These are phyloP conservation scores for Epichloe brachyelytri DNA, from an alignment of 2,329 filamentous ascomycete species.

Conservation along the genomic window DNA sequence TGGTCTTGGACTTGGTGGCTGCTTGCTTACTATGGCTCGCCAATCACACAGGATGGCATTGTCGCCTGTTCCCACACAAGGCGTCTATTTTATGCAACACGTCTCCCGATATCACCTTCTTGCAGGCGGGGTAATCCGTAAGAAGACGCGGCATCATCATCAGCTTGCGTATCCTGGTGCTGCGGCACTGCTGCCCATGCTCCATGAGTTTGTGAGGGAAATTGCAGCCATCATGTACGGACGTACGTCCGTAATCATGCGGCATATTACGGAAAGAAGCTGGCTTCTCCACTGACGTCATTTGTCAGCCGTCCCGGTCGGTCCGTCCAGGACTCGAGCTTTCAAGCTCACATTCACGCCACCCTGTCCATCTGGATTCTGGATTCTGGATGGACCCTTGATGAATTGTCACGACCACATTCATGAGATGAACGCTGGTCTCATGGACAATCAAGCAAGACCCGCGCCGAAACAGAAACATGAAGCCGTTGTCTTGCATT, in stretches of 20 bases:
- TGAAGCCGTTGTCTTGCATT: slow-evolving; percentile 64
- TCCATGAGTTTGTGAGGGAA: background rate
- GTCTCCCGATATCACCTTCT: slow-evolving; percentile 4
- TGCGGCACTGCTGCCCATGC: background rate
- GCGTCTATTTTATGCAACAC: slow-evolving; percentile 18
- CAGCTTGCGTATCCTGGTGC: too few relatives aligned
- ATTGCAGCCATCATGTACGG: too few relatives aligned
- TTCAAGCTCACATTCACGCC: background rate
- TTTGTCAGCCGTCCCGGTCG: background rate
- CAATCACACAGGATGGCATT: slow-evolving; percentile 16
- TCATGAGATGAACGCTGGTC: background rate
- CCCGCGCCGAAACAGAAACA: slow-evolving; percentile 37
- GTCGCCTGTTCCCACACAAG: slow-evolving; percentile 16
- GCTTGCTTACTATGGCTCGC: slow-evolving; percentile 4
- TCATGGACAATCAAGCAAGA: slow-evolving; percentile 8
- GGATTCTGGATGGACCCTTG: background rate
- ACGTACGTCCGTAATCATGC: too few relatives aligned
- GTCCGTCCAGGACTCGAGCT: background rate
- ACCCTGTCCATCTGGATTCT: background rate
- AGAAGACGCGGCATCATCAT: background rate
- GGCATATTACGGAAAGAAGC: too few relatives aligned
- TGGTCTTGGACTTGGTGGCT: background rate
- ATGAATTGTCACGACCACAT: background rate
- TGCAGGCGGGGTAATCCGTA: slow-evolving; percentile 3
- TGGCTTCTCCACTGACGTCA: background rate